Conservation (phyloP, 192 early-diverging fungal species). For the Kickxella alabastrina region DNA sequence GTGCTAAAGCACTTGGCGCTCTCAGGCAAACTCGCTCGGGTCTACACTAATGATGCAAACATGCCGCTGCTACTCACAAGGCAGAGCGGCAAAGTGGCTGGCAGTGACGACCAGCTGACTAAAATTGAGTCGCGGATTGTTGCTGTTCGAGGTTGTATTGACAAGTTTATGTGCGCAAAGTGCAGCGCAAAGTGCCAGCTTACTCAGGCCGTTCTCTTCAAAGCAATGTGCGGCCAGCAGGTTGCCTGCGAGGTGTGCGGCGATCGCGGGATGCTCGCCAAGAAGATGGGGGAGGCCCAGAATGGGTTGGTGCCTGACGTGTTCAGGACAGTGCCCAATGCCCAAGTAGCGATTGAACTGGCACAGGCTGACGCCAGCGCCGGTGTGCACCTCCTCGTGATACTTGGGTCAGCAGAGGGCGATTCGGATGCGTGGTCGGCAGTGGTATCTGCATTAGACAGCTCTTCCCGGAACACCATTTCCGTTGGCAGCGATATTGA, state of each 20-base stretch:
- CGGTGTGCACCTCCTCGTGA: constrained; percentile 17
- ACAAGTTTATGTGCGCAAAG: constrained; percentile 20
- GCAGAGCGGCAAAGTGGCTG: neutral
- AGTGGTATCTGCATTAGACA: constrained; percentile 5
- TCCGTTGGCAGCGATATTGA: constrained; percentile 8
- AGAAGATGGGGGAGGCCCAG: neutral
- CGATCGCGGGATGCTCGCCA: constrained; percentile 9
- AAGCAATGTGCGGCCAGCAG: constrained; percentile 14
- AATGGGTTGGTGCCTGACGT: constrained; percentile 23
- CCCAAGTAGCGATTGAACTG: constrained; percentile 3
- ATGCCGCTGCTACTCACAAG: constrained; percentile 2
- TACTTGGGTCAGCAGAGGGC: constrained; percentile 8
- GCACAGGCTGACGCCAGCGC: constrained; percentile 17
- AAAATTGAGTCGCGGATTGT: constrained; percentile 21
- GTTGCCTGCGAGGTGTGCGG: constrained; percentile 28
- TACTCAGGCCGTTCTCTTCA: constrained; percentile 40
- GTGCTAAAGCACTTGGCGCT: constrained; percentile 11
- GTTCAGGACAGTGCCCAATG: constrained; percentile 4
- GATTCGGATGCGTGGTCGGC: constrained; percentile 8
- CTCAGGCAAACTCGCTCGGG: constrained; percentile 8
- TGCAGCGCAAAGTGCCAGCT: constrained; percentile 30
- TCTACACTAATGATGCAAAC: constrained; percentile 35
- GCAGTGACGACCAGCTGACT: neutral
- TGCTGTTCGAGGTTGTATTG: constrained; percentile 18
- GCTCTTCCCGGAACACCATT: constrained; percentile 8